Base-by-base conservation (phyloP, 2,329 filamentous ascomycete genomes). In the Trichophyton verrucosum region DNA sequence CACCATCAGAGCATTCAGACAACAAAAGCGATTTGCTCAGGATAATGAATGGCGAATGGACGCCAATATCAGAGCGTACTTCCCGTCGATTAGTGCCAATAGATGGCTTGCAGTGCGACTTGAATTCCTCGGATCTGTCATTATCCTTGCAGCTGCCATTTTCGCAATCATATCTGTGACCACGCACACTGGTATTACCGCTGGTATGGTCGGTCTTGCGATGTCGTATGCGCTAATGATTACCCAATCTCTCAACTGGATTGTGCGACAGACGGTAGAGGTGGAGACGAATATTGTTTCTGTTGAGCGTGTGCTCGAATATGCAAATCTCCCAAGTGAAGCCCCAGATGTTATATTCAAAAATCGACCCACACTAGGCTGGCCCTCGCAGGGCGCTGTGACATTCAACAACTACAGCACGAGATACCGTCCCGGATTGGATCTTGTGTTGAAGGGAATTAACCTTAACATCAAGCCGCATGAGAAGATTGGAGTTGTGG, bases 251-350 rank as follows among this genome's bases (percentile, higher is more conserved):
- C 82, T 99, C 69, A 99, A 97, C 78, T 99, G 94, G 94, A 96
- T 99, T 70, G 94, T 99, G 58, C 86, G 95, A 62, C 94, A 99
- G 76, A 96, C 91, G 0, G 94, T 99, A 38, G 95, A 99, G 75
- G 94, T 99, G n/a, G 95, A 99, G 80, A 97, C 92, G n/a, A 99
- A 99, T 75, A 99, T 99, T 70, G 92, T 99, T 53, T 96, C 92
- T 8, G 94, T 99, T 42, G 94, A 99, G 80, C 88, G 94, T 70
- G 91, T 99, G 56, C 85, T 99, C 57, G 95, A 99, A 75, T 99
- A 99, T 76, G 89, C 92, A 61, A 82, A 83, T 58, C 81, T 99
- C 64, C 91, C 92, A 27, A 94, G 88, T 73, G 94, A 99, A 77
- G 92, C 94, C 58, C 90, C 91, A 6, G 94, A 99, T 73, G 89